Evolutionary conservation across 805 yeast genomes (phyloP).

Genomic region (Candida michaelii): DNA sequence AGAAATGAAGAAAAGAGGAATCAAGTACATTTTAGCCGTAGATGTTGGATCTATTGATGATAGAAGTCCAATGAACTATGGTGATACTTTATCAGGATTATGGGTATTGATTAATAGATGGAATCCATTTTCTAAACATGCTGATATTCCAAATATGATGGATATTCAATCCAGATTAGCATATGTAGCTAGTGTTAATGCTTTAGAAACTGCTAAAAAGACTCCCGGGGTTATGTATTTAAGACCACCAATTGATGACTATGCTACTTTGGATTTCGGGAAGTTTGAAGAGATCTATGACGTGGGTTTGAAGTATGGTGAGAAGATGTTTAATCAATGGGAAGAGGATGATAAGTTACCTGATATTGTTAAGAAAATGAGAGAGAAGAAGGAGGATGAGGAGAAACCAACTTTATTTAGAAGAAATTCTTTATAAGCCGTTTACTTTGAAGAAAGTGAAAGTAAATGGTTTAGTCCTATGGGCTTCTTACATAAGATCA

Average conservation of each 20-base stretch:
- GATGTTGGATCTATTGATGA: constrained; percentile 97
- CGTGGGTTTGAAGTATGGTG: constrained; percentile 78
- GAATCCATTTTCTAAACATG: constrained; percentile 86
- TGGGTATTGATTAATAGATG: constrained; percentile 87
- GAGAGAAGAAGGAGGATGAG: constrained; percentile 12
- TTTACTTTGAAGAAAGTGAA: no score
- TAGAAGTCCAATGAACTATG: constrained; percentile 83
- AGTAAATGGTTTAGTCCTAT: no score
- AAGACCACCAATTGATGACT: constrained; percentile 91
- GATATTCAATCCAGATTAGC: constrained; percentile 92
- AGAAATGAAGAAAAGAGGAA: constrained; percentile 90
- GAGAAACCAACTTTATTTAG: constrained; percentile 37
- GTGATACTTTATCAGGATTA: constrained; percentile 87
- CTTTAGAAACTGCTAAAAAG: constrained; percentile 80
- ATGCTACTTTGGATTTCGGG: constrained; percentile 88
- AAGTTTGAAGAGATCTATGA: constrained; percentile 86
- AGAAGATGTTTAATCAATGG: constrained; percentile 51
- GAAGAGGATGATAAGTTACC: constrained; percentile 57
- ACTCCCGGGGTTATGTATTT: constrained; percentile 84
- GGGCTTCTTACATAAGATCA: neutral
- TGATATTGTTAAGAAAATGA: constrained; percentile 52
- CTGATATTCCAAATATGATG: constrained; percentile 90
- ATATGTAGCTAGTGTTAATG: constrained; percentile 92
- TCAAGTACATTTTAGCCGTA: constrained; percentile 82
- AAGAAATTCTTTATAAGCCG: constrained; percentile 66